These are phyloP conservation scores for Nadsonia commutata DNA, from an alignment of 1,139 yeast species.

Conservation along the genomic window DNA sequence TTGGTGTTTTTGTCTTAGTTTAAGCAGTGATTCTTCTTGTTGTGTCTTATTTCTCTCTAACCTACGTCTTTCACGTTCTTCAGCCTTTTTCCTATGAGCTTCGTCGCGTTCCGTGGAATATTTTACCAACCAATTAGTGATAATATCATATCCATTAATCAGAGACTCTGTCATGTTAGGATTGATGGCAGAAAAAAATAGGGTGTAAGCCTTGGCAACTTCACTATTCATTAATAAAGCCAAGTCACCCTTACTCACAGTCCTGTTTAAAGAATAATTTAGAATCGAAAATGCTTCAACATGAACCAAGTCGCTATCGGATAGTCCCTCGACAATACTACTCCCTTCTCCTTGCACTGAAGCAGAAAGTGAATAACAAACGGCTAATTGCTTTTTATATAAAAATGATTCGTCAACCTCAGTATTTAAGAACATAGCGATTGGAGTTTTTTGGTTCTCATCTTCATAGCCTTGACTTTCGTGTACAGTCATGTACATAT, in stretches of 20 bases:
- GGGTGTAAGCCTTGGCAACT: conserved; percentile 20
- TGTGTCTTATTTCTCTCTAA: conserved; percentile 1
- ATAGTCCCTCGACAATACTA: conserved; percentile 1
- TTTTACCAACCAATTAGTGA: conserved; percentile 15
- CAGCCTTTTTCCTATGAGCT: background rate
- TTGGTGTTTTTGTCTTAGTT: conserved; percentile 1
- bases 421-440: conserved; percentile 51
- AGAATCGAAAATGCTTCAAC: conserved; percentile 15
- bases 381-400: conserved; percentile 34
- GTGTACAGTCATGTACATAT: conserved; percentile 66
- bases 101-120: conserved; percentile 14
- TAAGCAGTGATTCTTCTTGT: background rate
- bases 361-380: conserved; percentile 17
- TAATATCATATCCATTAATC: conserved; percentile 14
- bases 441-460: conserved; percentile 39
- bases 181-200: conserved; percentile 21
- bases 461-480: conserved; percentile 41
- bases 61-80: conserved; percentile 6
- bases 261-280: conserved; percentile 17
- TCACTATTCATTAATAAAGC: conserved; percentile 18
- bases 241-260: conserved; percentile 15
- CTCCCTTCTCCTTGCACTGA: conserved; percentile 9
- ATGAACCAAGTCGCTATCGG: conserved; percentile 8
- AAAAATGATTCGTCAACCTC: conserved; percentile 26
- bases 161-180: conserved; percentile 14